These are phyloP conservation scores for Pichia gijzeniarum DNA, from an alignment of 805 yeast species.

Conservation along the genomic window DNA sequence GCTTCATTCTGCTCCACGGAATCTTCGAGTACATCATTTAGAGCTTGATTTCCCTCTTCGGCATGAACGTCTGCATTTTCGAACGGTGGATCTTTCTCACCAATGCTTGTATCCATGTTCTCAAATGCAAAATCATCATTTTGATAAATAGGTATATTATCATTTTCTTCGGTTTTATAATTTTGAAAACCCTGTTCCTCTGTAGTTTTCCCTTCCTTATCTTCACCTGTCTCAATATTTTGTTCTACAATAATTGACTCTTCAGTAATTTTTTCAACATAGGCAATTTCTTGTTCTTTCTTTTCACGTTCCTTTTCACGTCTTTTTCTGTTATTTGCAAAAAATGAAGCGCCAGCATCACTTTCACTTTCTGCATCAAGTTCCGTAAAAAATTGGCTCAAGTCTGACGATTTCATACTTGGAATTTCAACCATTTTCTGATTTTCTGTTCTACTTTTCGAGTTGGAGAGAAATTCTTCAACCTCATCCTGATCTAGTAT, in stretches of 20 bases:
- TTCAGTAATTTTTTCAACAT: slow-evolving; percentile 7
- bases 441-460: neutral
- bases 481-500: slow-evolving; percentile 23
- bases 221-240: neutral
- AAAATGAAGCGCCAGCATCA: slow-evolving; percentile 10
- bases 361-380: slow-evolving; percentile 22
- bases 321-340: slow-evolving; percentile 7
- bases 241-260: neutral
- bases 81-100: too few relatives aligned
- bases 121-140: slow-evolving; percentile 6
- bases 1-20: too few relatives aligned
- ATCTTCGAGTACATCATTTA: too few relatives aligned
- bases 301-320: slow-evolving; percentile 1
- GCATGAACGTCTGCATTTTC: too few relatives aligned
- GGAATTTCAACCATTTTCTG: slow-evolving; percentile 9
- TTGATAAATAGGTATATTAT: slow-evolving; percentile 13
- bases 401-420: slow-evolving; percentile 13
- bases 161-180: slow-evolving; percentile 24
- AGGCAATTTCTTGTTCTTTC: neutral
- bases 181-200: neutral
- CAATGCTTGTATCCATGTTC: slow-evolving; percentile 8
- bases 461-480: slow-evolving; percentile 14
- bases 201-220: neutral
- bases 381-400: slow-evolving; percentile 14
- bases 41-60: too few relatives aligned